phyloP scores from a whole-genome alignment of 2,329 filamentous ascomycete species.

The Plenodomus biglobosus region DNA sequence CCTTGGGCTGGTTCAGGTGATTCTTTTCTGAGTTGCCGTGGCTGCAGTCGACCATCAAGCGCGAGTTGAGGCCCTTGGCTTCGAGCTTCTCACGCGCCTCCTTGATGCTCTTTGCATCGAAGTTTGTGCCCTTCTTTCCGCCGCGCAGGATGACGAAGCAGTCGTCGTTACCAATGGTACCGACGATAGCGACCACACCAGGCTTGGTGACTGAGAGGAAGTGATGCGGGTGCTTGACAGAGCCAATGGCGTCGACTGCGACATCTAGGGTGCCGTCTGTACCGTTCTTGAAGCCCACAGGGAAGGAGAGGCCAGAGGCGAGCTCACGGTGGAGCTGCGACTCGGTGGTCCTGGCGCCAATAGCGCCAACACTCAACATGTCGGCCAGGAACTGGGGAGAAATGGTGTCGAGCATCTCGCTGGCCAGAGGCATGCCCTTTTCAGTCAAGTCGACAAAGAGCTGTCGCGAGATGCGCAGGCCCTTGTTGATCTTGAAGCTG shows the following conservation, averaged over 20 bases:
- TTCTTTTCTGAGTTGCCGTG: constrained; percentile 96
- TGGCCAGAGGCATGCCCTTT: constrained; percentile 93
- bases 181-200: constrained; percentile 90
- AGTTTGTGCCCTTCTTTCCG: constrained; percentile 92
- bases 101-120: constrained; percentile 79
- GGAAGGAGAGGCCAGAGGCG: constrained; percentile 91
- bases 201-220: constrained; percentile 98
- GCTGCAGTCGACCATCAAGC: constrained; percentile 97
- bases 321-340: constrained; percentile 94
- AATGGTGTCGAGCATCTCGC: constrained; percentile 98
- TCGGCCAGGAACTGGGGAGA: constrained; percentile 96
- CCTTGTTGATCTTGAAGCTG: constrained; percentile 99
- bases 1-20: constrained; percentile 96
- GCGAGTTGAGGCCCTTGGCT: constrained; percentile 71
- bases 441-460: constrained; percentile 90
- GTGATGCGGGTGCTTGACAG: constrained; percentile 88
- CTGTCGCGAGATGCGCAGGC: constrained; percentile 79
- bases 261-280: constrained; percentile 89
- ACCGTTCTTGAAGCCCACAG: constrained; percentile 99
- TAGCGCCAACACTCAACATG: constrained; percentile 84
- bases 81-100: constrained; percentile 78
- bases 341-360: constrained; percentile 96
- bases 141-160: constrained; percentile 96
- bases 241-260: constrained; percentile 92
- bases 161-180: constrained; percentile 92